phyloP scores from a whole-genome alignment of 1,284 basidiomycete species.

The Microbotryum lychnidis-dioicae region DNA sequence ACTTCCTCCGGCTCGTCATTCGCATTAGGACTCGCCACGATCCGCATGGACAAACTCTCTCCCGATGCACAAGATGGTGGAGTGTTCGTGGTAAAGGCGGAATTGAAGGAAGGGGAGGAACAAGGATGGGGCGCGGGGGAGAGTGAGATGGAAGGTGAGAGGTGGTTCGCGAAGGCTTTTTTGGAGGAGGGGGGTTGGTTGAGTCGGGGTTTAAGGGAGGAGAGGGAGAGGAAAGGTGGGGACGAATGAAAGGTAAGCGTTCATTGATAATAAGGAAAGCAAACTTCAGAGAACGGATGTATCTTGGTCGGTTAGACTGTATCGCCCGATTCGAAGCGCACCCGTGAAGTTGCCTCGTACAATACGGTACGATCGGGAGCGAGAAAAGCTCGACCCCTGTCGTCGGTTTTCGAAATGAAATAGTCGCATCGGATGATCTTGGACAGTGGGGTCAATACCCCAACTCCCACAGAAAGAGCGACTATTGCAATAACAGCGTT shows the following conservation, averaged over 20 bases:
- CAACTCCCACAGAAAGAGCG: no score
- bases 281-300: no score
- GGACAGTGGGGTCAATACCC: no score
- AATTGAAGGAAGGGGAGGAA: slow-evolving; percentile 1
- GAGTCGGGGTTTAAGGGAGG: slow-evolving; percentile 19
- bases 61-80: slow-evolving; percentile 6
- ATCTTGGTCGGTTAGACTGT: no score
- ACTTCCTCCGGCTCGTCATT: slow-evolving; percentile 12
- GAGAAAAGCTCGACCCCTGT: no score
- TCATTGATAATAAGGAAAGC: no score
- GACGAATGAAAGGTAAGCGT: not conserved
- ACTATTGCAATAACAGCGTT: no score
- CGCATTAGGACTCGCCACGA: slow-evolving; percentile 28
- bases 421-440: no score
- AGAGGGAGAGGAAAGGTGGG: slow-evolving; percentile 12
- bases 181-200: slow-evolving; percentile 19
- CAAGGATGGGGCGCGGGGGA: slow-evolving; percentile 13
- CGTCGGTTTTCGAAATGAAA: no score
- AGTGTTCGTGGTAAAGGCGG: slow-evolving; percentile 20
- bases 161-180: slow-evolving; percentile 29
- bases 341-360: no score
- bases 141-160: slow-evolving; percentile 20
- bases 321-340: no score
- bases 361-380: no score
- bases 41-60: slow-evolving; percentile 27